Conservation (phyloP, 2,329 filamentous ascomycete genomes). For the Diaporthe eres region DNA sequence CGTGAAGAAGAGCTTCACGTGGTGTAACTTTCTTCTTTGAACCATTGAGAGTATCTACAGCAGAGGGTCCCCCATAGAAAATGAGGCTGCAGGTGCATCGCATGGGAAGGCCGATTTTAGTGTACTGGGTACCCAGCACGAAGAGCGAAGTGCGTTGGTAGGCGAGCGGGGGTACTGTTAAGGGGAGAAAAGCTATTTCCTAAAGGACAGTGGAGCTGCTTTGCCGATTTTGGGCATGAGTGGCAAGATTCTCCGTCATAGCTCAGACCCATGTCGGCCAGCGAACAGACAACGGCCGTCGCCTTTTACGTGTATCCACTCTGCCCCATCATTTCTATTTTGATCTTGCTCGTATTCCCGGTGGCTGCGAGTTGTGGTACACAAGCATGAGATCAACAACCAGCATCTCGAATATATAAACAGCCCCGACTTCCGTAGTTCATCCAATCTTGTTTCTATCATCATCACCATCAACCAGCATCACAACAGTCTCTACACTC, state of each 20-base stretch:
- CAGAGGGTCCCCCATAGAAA: neutral
- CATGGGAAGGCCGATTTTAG: neutral
- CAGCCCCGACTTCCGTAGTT: neutral
- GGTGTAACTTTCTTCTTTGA: neutral
- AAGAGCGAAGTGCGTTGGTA: neutral
- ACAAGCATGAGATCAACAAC: neutral
- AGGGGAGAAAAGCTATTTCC: constrained; percentile 4
- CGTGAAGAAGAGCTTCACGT: neutral
- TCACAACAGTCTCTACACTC: constrained; percentile 17
- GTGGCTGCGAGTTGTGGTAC: neutral
- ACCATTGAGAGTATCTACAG: neutral
- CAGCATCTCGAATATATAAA: constrained; percentile 4
- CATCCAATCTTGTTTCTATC: constrained; percentile 5
- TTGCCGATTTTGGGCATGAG: neutral
- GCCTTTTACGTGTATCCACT: constrained; percentile 26
- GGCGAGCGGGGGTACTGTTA: neutral
- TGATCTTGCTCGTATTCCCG: constrained; percentile 18
- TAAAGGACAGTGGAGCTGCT: neutral
- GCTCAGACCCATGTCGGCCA: neutral
- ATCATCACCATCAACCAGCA: constrained; percentile 23
- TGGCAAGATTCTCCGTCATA: constrained; percentile 22
- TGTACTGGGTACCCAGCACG: neutral
- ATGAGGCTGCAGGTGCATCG: neutral
- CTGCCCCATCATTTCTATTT: constrained; percentile 31
- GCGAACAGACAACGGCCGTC: constrained; percentile 19